Evolutionary conservation across 2,329 filamentous ascomycete genomes (phyloP), one percentile per base, ranked within the genome.

Genomic region (Pestalotiopsis sp.): DNA sequence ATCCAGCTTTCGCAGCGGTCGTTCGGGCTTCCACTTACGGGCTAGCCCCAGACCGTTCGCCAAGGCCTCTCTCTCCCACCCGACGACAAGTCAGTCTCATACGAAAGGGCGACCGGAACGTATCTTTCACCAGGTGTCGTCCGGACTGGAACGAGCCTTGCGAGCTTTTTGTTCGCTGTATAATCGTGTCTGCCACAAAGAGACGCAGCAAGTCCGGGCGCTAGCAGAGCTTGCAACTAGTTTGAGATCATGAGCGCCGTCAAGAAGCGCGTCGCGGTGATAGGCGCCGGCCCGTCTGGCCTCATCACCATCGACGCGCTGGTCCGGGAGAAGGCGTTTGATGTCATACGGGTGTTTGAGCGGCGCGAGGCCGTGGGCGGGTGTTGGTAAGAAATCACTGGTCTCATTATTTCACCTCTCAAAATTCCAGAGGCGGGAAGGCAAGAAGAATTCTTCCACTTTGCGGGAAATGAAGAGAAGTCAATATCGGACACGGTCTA

Each of bases 341-440:
- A 90, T 68, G 76, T 81, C 2, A 87, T 91, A 67, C 83, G 87
- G 5, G 87, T 91, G 0, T 91, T 91, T 74, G 89, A 91, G 74
- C 81, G 89, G 36, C 84, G 88, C 64, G 86, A 89, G 70, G 83
- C 82, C 14, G 81, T 87, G 1, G 89, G 89, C 64, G 89, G 89
- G 20, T 89, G 86, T 67, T 91, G 89, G 89, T 90, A 76, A 76
- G 83, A 27, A 25, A 7, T 68, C 7, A 31, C 1, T 12, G 20
- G 27, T 60, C 14, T 45, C 39, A 52, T 9, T 52, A 9, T 23
- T 9, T 52, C 4, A 9, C 11, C 45, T 52, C 5, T 52, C 31
- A 31, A 9, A 31, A 31, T 31, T 31, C 7, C 6, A 36, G 31
- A 36, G 7, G 31, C 31, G 2, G 31, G 31, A 36, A 36, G 7